A percentile compares a stretch with the other conserved stretches of the same genome.
Conservation (phyloP, 257 asterid genomes). For the Solanum lignicaule region DNA sequence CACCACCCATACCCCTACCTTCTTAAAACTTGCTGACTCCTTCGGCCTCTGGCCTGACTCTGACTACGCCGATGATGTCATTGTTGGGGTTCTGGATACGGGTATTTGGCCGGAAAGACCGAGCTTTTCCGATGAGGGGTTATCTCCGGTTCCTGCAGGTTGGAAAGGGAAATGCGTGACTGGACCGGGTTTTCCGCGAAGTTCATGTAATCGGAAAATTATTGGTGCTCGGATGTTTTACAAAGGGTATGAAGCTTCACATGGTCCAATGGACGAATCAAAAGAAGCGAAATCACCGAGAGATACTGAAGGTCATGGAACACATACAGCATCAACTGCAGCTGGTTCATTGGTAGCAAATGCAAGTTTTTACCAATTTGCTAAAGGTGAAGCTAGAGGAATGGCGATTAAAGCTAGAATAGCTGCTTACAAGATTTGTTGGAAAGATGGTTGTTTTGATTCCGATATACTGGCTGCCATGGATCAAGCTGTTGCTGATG, state of each 20-base stretch:
- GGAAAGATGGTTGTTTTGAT: conserved; percentile 67
- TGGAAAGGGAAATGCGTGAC: conserved; percentile 84
- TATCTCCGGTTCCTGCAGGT: conserved; percentile 46
- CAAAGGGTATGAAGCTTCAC: conserved; percentile 48
- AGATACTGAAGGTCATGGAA: conserved; percentile 96
- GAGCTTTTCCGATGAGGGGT: conserved; percentile 76
- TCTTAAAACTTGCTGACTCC: conserved; percentile 54
- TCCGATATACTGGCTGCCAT: conserved; percentile 84
- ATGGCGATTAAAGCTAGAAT: conserved; percentile 87
- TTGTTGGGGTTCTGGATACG: conserved; percentile 75
- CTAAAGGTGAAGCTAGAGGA: conserved; percentile 82
- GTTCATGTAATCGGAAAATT: conserved; percentile 53
- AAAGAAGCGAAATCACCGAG: conserved; percentile 52
- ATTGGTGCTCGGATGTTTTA: conserved; percentile 71
- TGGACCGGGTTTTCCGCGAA: conserved; percentile 39
- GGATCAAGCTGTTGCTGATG: conserved; percentile 71
- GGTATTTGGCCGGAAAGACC: conserved; percentile 91
- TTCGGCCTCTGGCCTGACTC: conserved; percentile 85
- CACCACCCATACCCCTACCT: conserved; percentile 77
- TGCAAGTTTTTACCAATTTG: conserved; percentile 70
- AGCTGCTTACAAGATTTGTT: conserved; percentile 80
- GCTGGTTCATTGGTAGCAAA: conserved; percentile 68
- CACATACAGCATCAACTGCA: conserved; percentile 88
- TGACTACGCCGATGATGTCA: conserved; percentile 74
- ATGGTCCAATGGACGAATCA: conserved; percentile 30